Conservation (phyloP, 352 stramenopile genomes). For the Phytopythium helicoides region DNA sequence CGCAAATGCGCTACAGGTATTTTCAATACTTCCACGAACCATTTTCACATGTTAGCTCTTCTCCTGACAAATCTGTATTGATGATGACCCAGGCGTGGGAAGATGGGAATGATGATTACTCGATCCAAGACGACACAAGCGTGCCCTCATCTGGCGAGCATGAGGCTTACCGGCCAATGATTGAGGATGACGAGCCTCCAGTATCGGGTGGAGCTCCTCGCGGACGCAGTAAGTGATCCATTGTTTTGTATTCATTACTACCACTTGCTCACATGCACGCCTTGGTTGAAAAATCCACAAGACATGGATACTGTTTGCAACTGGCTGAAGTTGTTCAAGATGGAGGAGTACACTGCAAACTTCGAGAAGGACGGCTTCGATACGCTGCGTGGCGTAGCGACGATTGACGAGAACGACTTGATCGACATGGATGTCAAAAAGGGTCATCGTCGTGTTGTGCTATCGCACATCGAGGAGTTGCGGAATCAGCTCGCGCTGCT, state of each 20-base stretch:
- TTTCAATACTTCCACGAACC: too few relatives aligned
- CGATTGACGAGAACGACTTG: slow-evolving; percentile 85
- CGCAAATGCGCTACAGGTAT: slow-evolving; percentile 63
- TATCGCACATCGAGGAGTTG: slow-evolving; percentile 85
- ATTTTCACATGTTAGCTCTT: too few relatives aligned
- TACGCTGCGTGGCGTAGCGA: slow-evolving; percentile 79
- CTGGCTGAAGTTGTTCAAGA: slow-evolving; percentile 86
- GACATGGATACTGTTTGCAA: slow-evolving; percentile 81
- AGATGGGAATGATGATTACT: slow-evolving; percentile 88
- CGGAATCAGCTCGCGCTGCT: slow-evolving; percentile 58
- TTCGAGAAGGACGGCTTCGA: slow-evolving; percentile 90
- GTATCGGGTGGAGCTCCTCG: slow-evolving; percentile 21
- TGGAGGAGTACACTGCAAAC: slow-evolving; percentile 86
- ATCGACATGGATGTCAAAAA: slow-evolving; percentile 90
- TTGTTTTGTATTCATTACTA: not conserved
- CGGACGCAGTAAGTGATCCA: slow-evolving; percentile 41
- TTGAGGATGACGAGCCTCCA: slow-evolving; percentile 43
- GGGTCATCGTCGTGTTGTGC: slow-evolving; percentile 77
- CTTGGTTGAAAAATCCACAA: slow-evolving; percentile 12
- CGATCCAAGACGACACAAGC: slow-evolving; percentile 57
- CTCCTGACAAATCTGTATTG: too few relatives aligned
- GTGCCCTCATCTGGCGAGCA: slow-evolving; percentile 9
- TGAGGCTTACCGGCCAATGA: slow-evolving; percentile 12
- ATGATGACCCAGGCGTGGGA: slow-evolving; percentile 87
- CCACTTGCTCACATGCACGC: not conserved